Conservation (phyloP, 768 basidiomycete species). For the Boletus fagicola region DNA sequence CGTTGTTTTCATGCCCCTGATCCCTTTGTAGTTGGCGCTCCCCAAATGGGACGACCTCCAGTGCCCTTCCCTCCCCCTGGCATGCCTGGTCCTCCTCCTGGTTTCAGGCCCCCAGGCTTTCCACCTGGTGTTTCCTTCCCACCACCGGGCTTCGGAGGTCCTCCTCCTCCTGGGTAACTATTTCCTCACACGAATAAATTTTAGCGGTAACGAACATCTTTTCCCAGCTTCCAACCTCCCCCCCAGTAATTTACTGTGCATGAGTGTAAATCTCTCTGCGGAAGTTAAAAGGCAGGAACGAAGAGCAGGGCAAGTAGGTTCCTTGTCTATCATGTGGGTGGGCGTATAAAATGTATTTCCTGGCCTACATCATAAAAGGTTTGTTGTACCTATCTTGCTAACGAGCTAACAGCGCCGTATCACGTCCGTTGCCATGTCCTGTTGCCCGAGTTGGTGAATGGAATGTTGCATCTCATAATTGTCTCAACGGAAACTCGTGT, state of each 20-base stretch:
- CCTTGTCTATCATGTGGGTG: slow-evolving; percentile 19
- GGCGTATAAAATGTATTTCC: slow-evolving; percentile 29
- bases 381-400: slow-evolving; percentile 30
- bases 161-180: slow-evolving; percentile 82
- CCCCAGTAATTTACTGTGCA: slow-evolving; percentile 35
- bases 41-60: slow-evolving; percentile 63
- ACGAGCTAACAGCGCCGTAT: slow-evolving; percentile 24
- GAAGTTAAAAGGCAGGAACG: slow-evolving; percentile 17
- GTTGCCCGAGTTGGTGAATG: slow-evolving; percentile 21
- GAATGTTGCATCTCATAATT: slow-evolving; percentile 18
- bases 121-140: slow-evolving; percentile 78
- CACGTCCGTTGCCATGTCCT: slow-evolving; percentile 21
- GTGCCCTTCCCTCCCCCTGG: slow-evolving; percentile 64
- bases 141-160: slow-evolving; percentile 76
- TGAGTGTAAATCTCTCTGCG: slow-evolving; percentile 11
- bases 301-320: slow-evolving; percentile 29
- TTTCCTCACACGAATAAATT: neutral
- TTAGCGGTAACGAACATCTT: slow-evolving; percentile 3
- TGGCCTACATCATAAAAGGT: slow-evolving; percentile 22
- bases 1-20: slow-evolving; percentile 18
- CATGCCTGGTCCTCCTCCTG: slow-evolving; percentile 84
- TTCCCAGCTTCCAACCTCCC: slow-evolving; percentile 47
- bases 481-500: slow-evolving; percentile 18
- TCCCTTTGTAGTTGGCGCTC: slow-evolving; percentile 50
- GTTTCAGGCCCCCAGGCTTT: slow-evolving; percentile 82